phyloP scores from a whole-genome alignment of 257 asterid species.

The Coffea canephora region DNA sequence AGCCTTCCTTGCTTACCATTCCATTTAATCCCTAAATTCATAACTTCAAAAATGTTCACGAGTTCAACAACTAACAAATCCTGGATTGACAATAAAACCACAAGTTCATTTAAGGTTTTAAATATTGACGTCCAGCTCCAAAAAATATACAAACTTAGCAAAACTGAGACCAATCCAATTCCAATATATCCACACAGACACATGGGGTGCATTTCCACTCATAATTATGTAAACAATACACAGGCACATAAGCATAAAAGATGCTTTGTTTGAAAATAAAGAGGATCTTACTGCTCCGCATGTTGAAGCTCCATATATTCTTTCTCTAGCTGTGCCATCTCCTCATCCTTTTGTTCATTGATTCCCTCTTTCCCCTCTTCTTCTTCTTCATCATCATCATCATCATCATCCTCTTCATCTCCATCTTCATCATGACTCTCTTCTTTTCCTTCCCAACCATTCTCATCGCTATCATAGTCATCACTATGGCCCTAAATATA shows the following conservation, averaged over 20 bases:
- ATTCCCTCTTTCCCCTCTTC: constrained; percentile 15
- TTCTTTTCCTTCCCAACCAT: constrained; percentile 19
- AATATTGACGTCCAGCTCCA: not conserved
- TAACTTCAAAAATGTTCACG: not conserved
- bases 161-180: not conserved
- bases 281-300: constrained; percentile 61
- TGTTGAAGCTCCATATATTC: constrained; percentile 59
- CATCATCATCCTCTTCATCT: constrained; percentile 17
- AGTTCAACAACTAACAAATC: constrained; percentile 3
- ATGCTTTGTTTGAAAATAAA: not conserved
- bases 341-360: constrained; percentile 46
- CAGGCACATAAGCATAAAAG: not conserved
- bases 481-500: constrained; percentile 18
- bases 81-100: not conserved
- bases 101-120: not conserved
- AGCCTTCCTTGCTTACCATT: not conserved
- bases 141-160: not conserved
- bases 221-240: not conserved
- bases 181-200: not conserved
- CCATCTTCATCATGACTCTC: constrained; percentile 20
- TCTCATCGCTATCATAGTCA: constrained; percentile 15
- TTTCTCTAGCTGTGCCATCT: constrained; percentile 71
- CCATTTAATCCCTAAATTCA: not conserved
- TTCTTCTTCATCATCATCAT: constrained; percentile 28
- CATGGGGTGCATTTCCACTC: too few species aligned